Percentiles rank a stretch among this genome's conserved stretches.
Evolutionary conservation across 1,284 basidiomycete genomes (phyloP).

Genomic region (Omphalotus olearius): DNA sequence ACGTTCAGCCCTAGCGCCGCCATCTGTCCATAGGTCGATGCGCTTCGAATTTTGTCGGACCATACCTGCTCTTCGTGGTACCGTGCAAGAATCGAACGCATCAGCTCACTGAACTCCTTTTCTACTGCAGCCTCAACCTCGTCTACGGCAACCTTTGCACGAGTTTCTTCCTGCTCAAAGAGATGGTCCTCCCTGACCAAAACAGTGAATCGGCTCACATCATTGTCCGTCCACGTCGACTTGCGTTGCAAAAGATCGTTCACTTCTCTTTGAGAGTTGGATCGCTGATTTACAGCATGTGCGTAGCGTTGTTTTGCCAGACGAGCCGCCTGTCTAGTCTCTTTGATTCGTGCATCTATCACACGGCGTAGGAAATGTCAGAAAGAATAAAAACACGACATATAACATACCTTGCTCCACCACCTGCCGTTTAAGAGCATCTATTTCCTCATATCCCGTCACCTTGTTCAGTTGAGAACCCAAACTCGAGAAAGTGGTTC

Average conservation of each 20-base stretch:
- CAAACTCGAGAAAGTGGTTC: conserved; percentile 62
- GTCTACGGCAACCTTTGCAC: conserved; percentile 61
- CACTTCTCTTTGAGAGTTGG: conserved; percentile 81
- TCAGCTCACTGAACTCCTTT: conserved; percentile 78
- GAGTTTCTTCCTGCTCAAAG: conserved; percentile 72
- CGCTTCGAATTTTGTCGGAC: conserved; percentile 95
- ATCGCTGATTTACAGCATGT: conserved; percentile 67
- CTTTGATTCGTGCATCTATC: conserved; percentile 61
- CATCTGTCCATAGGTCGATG: conserved; percentile 86
- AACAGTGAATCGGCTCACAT: conserved; percentile 80
- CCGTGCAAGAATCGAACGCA: conserved; percentile 80
- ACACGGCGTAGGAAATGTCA: not conserved
- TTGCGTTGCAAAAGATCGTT: conserved; percentile 91
- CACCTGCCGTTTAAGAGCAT: conserved; percentile 76
- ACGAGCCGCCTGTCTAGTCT: conserved; percentile 54
- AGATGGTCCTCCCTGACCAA: conserved; percentile 86
- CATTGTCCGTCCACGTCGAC: conserved; percentile 78
- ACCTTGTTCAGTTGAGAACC: conserved; percentile 79
- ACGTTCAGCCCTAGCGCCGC: conserved; percentile 83
- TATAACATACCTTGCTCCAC: conserved; percentile 69
- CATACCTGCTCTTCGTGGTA: conserved; percentile 98
- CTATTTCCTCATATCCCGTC: conserved; percentile 90
- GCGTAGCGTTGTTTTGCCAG: conserved; percentile 75
- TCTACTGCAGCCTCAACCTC: conserved; percentile 77
- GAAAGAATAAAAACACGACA: not conserved